Evolutionary conservation across 208 protist species (phyloP).

Genomic region (Wallacemonas sp.): DNA sequence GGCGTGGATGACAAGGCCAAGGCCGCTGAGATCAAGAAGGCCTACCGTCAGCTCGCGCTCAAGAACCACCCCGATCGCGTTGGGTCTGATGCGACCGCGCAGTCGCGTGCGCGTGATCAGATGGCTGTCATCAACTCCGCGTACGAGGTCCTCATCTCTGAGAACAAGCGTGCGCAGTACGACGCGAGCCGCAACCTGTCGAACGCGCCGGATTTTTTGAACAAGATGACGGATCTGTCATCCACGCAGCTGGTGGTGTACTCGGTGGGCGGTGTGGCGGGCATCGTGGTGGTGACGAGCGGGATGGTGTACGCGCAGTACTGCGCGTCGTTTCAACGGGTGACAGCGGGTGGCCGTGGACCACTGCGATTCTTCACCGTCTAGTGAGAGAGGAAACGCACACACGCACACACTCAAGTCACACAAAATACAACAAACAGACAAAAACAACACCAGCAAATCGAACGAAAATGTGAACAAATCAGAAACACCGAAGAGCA

Average conservation of each 20-base stretch:
- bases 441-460: too few relatives aligned
- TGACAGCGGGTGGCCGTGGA: constrained; percentile 21
- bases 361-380: constrained; percentile 21
- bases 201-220: constrained; percentile 28
- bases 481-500: too few relatives aligned
- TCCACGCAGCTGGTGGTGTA: constrained; percentile 23
- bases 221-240: constrained; percentile 41
- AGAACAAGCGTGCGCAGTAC: constrained; percentile 61
- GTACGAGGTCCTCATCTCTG: constrained; percentile 72
- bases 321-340: constrained; percentile 41
- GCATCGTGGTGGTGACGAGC: constrained; percentile 17
- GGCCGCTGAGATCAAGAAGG: constrained; percentile 62
- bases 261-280: constrained; percentile 23
- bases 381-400: not conserved
- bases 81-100: constrained; percentile 28
- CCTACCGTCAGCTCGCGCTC: constrained; percentile 61
- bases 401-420: not conserved
- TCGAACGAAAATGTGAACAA: too few relatives aligned
- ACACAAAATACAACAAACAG: constrained; percentile 17
- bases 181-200: constrained; percentile 39
- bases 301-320: constrained; percentile 46
- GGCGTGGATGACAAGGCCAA: constrained; percentile 52
- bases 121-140: constrained; percentile 84
- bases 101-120: constrained; percentile 46
- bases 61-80: constrained; percentile 75